Conservation (phyloP, 2,329 filamentous ascomycete species). For the Penicillium sp. region DNA sequence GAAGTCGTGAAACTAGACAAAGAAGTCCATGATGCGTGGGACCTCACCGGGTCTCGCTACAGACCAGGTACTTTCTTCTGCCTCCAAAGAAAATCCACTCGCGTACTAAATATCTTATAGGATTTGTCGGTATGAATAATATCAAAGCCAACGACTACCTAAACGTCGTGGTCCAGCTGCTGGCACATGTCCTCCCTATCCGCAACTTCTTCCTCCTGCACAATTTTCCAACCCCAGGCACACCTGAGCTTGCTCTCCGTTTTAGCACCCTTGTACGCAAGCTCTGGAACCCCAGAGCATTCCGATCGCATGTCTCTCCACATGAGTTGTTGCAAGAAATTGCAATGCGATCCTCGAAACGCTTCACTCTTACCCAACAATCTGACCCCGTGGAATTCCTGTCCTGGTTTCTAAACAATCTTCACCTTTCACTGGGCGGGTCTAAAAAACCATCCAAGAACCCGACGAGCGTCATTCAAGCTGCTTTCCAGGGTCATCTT, state of each 20-base stretch:
- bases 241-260: constrained; percentile 78
- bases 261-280: constrained; percentile 90
- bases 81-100: not conserved
- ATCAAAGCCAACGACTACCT: constrained; percentile 99
- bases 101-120: constrained; percentile 23
- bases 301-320: constrained; percentile 93
- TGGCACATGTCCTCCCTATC: constrained; percentile 84
- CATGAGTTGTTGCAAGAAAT: constrained; percentile 97
- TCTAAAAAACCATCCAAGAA: constrained; percentile 75
- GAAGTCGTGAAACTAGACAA: constrained; percentile 80
- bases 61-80: constrained; percentile 58
- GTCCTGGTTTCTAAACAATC: constrained; percentile 94
- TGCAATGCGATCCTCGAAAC: constrained; percentile 82
- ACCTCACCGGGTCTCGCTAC: constrained; percentile 79
- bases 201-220: constrained; percentile 91
- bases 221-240: constrained; percentile 61
- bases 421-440: constrained; percentile 87
- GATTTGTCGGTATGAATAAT: constrained; percentile 99
- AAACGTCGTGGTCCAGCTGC: constrained; percentile 87
- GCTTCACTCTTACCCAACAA: constrained; percentile 84
- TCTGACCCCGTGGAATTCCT: constrained; percentile 96
- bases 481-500: constrained; percentile 87
- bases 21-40: constrained; percentile 60
- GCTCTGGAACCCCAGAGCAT: constrained; percentile 95
- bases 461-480: constrained; percentile 73